These are phyloP conservation scores for Calonectria henricotiae DNA, from an alignment of 2,329 filamentous ascomycete species.

Conservation along the genomic window DNA sequence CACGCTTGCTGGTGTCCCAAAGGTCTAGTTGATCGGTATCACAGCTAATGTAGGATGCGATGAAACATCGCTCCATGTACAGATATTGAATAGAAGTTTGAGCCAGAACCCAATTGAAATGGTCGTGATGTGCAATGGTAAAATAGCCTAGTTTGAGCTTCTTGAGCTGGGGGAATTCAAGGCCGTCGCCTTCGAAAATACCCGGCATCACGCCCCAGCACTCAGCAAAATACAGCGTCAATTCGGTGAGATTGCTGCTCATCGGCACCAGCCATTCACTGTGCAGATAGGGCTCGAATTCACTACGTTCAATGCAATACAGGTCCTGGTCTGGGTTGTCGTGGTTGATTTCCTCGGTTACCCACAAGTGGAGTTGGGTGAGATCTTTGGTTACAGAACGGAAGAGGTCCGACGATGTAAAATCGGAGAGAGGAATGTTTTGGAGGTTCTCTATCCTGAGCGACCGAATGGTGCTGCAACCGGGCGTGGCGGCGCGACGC, in stretches of 20 bases:
- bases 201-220: constrained; percentile 46
- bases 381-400: constrained; percentile 38
- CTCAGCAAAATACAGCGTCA: constrained; percentile 46
- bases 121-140: constrained; percentile 45
- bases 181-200: constrained; percentile 46
- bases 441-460: constrained; percentile 36
- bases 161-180: constrained; percentile 47
- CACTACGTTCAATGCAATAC: constrained; percentile 37
- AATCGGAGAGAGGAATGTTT: constrained; percentile 39
- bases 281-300: constrained; percentile 48
- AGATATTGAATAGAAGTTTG: constrained; percentile 40
- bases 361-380: constrained; percentile 38
- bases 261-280: constrained; percentile 41
- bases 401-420: constrained; percentile 32
- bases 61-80: constrained; percentile 32
- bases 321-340: constrained; percentile 40
- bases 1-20: constrained; percentile 32
- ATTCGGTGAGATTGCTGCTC: constrained; percentile 41
- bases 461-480: background rate
- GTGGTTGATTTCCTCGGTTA: constrained; percentile 40
- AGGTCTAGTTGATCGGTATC: background rate
- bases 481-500: background rate
- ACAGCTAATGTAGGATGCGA: constrained; percentile 36
- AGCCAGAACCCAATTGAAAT: constrained; percentile 51
- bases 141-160: constrained; percentile 43